Percentiles rank a stretch among this genome's conserved stretches.
These are phyloP conservation scores for Plenodomus lindquistii DNA, from an alignment of 2,329 filamentous ascomycete genomes.

Conservation along the genomic window DNA sequence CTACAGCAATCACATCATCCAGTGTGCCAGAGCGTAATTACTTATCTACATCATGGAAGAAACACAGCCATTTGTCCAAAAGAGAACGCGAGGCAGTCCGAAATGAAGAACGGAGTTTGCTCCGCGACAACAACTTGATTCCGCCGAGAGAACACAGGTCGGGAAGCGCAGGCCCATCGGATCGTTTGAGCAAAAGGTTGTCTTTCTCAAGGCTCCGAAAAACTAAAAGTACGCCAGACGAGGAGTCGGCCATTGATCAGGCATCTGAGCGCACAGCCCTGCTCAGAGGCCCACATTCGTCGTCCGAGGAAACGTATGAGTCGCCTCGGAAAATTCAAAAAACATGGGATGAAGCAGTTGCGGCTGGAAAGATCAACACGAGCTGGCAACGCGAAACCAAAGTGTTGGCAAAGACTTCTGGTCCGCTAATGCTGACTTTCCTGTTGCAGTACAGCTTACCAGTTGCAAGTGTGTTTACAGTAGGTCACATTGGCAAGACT, in stretches of 20 bases:
- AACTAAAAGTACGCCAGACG: conserved; percentile 33
- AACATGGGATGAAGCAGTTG: conserved; percentile 70
- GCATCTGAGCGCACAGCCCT: conserved; percentile 54
- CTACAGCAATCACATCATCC: conserved; percentile 69
- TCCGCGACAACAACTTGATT: conserved; percentile 64
- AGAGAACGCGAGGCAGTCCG: conserved; percentile 58
- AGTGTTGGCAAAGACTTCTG: conserved; percentile 64
- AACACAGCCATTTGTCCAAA: conserved; percentile 52
- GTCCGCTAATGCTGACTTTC: conserved; percentile 52
- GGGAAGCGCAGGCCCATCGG: conserved; percentile 33
- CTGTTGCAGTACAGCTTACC: conserved; percentile 55
- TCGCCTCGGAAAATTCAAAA: conserved; percentile 51
- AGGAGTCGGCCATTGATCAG: conserved; percentile 30
- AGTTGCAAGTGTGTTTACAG: conserved; percentile 53
- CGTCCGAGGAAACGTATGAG: conserved; percentile 48
- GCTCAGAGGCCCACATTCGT: conserved; percentile 45
- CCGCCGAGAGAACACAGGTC: conserved; percentile 55
- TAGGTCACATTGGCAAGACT: conserved; percentile 54
- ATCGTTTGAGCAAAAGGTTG: conserved; percentile 30
- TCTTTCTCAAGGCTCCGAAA: conserved; percentile 37
- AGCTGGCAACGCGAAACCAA: conserved; percentile 90
- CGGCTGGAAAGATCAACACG: conserved; percentile 78
- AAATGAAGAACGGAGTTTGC: conserved; percentile 61
- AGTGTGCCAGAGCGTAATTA: conserved; percentile 47
- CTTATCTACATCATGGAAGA: conserved; percentile 26